A percentile compares a stretch with the other conserved stretches of the same genome.
phyloP scores from a whole-genome alignment of 805 yeast genomes.

The Vanderwaltozyma tropicalis region DNA sequence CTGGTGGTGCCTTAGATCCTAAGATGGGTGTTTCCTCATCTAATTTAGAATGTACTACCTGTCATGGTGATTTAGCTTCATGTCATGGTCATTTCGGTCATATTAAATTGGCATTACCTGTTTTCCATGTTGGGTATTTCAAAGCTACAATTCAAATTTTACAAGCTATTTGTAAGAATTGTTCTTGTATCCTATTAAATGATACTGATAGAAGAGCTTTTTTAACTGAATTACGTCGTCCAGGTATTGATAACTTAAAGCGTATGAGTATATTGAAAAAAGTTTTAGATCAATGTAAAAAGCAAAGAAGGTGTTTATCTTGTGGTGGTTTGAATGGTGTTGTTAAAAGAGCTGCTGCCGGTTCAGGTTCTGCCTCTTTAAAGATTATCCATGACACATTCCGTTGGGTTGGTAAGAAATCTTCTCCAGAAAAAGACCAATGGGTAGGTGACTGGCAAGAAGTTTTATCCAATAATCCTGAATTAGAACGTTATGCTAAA shows the following conservation, averaged over 20 bases:
- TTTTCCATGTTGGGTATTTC: constrained; percentile 95
- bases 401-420: constrained; percentile 89
- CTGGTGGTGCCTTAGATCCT: constrained; percentile 81
- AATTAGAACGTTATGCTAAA: constrained; percentile 74
- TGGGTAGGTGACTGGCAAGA: constrained; percentile 84
- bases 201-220: constrained; percentile 62
- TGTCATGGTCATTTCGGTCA: constrained; percentile 99
- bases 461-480: constrained; percentile 70
- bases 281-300: constrained; percentile 85
- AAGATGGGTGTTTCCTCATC: constrained; percentile 91
- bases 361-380: constrained; percentile 85
- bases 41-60: constrained; percentile 76
- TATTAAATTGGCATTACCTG: constrained; percentile 84
- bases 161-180: constrained; percentile 84
- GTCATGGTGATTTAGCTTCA: constrained; percentile 83
- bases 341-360: constrained; percentile 89
- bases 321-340: constrained; percentile 93
- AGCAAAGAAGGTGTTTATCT: constrained; percentile 79
- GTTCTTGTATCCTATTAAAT: constrained; percentile 68
- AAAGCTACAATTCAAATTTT: constrained; percentile 79
- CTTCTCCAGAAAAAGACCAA: constrained; percentile 68
- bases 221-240: constrained; percentile 70
- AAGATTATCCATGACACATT: constrained; percentile 93
- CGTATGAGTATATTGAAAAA: constrained; percentile 82
- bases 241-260: constrained; percentile 80